Evolutionary conservation across 2,329 filamentous ascomycete species (phyloP).

Genomic region (Gyromitra esculenta): DNA sequence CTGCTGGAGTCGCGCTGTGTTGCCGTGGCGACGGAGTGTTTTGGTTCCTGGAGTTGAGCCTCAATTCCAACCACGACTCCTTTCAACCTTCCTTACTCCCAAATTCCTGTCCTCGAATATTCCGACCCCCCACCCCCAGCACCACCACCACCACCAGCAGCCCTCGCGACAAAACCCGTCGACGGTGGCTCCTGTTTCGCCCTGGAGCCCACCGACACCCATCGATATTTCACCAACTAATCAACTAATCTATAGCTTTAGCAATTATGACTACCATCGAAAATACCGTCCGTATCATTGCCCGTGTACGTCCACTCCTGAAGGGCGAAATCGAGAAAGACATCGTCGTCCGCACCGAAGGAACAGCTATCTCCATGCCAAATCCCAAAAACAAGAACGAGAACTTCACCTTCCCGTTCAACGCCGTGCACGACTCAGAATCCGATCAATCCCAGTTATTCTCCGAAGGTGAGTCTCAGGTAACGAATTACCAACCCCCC

Average conservation of each 20-base stretch:
- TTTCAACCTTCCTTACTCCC: neutral
- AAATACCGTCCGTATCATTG: constrained; percentile 78
- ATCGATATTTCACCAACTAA: neutral
- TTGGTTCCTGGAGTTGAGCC: constrained; percentile 25
- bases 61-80: constrained; percentile 27
- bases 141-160: neutral
- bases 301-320: constrained; percentile 86
- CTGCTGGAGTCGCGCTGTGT: neutral
- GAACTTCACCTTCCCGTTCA: constrained; percentile 94
- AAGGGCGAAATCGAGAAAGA: constrained; percentile 87
- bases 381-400: constrained; percentile 92
- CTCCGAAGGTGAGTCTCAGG: constrained; percentile 74
- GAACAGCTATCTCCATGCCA: constrained; percentile 82
- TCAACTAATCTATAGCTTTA: constrained; percentile 18
- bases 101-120: constrained; percentile 23
- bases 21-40: constrained; percentile 31
- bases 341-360: constrained; percentile 78
- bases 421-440: constrained; percentile 83
- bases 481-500: neutral
- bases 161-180: constrained; percentile 1
- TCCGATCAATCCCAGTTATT: constrained; percentile 88
- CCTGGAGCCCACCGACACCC: constrained; percentile 12
- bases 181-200: constrained; percentile 22
- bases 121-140: neutral
- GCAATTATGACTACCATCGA: constrained; percentile 4